Base-by-base conservation (phyloP, 2,329 filamentous ascomycete genomes). In the Stachybotrys chartarum region DNA sequence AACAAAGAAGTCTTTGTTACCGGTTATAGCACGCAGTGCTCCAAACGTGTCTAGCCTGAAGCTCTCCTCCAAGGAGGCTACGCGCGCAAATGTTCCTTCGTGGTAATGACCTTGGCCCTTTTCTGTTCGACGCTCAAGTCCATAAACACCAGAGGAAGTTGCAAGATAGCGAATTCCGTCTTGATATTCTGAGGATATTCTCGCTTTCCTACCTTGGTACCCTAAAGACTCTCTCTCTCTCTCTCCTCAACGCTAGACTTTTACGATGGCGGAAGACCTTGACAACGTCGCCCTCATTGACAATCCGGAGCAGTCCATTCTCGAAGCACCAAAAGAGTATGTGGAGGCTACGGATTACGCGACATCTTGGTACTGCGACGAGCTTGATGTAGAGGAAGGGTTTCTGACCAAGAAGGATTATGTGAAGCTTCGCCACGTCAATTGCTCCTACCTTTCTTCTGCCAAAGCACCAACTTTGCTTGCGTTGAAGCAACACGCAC, bases 401-500 rank as follows among this genome's bases (percentile, higher is more conserved):
- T 54, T 66, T 17, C 24, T 65, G 7, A 62, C 55, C 5, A 35
- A 54, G 1, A 35, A 56, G 0, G 66, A 67, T 7, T 44, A 68
- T 0, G 30, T 58, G 7, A 59, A 68, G 11, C 62, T 72, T 17
- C 51, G 59, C 31, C 74, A 83, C 59, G 70, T 83, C 58, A 84
- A 81, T 68, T 85, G 82, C 67, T 72, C 73, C 56, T 84, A 83
- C 60, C 69, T 85, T 45, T 84, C 81, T 3, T 81, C 78, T 2
- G 78, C 75, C 5, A 64, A 70, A 6, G 68, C 80, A 4, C 81
- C 81, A 1, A 84, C 80, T 0, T 70, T 85, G n/a, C 68, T 79
- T 1, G 72, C 79, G 1, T 72, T 85, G 42, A 85, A 85, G 66
- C 77, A 82, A 62, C 82, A 85, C 58, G 79, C 80, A 0, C 82